phyloP scores from a whole-genome alignment of 352 stramenopile species.

The Blastocystis sp. region DNA sequence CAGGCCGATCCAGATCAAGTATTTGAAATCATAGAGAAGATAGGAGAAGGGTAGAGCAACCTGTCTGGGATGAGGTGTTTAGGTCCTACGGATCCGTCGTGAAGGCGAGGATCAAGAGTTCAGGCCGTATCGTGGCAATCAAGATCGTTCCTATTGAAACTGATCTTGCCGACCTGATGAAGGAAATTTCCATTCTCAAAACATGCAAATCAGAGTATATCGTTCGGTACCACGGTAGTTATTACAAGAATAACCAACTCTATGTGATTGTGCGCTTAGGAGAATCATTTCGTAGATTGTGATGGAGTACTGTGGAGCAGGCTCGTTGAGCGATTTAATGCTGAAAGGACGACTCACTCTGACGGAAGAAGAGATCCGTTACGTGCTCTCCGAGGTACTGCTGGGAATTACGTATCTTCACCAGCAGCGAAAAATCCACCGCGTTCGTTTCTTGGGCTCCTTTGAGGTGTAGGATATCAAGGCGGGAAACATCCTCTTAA shows the following conservation, averaged over 20 bases:
- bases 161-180: neutral
- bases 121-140: neutral
- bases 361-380: constrained; percentile 51
- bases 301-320: constrained; percentile 59
- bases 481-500: constrained; percentile 60
- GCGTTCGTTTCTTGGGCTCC: neutral
- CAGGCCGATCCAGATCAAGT: neutral
- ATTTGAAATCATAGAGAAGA: neutral
- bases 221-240: constrained; percentile 55
- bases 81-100: neutral
- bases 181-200: constrained; percentile 58
- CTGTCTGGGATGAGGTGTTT: neutral
- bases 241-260: constrained; percentile 47
- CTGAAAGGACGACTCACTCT: neutral
- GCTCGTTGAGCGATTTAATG: constrained; percentile 57
- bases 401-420: constrained; percentile 60
- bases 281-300: constrained; percentile 57
- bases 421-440: constrained; percentile 59
- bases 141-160: constrained; percentile 29
- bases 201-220: constrained; percentile 57
- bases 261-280: neutral
- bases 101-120: neutral
- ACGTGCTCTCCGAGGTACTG: constrained; percentile 39
- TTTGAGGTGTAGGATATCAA: constrained; percentile 59
- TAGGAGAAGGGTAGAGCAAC: neutral